Conservation (phyloP, 1,284 basidiomycete genomes). For the Cryptococcus jaspeensis region DNA sequence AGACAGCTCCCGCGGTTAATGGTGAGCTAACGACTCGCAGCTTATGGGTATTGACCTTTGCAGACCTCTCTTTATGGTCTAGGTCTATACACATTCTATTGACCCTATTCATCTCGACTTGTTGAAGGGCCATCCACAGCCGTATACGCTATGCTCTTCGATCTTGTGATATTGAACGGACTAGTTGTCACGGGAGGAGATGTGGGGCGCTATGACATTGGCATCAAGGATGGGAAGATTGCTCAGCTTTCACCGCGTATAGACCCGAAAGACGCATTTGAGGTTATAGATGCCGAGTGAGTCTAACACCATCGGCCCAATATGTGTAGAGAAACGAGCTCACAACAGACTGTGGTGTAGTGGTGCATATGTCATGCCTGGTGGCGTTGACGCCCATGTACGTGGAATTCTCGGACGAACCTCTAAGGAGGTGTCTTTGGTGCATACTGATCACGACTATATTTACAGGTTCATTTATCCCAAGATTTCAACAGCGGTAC, state of each 20-base stretch:
- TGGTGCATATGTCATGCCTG: slow-evolving; percentile 17
- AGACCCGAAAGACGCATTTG: background rate
- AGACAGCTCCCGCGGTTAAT: too few relatives aligned
- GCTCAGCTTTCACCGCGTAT: background rate
- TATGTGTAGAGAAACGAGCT: background rate
- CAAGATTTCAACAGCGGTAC: slow-evolving; percentile 8
- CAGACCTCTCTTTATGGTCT: too few relatives aligned
- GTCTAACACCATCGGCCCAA: too few relatives aligned
- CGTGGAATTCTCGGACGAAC: too few relatives aligned
- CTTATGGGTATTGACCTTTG: too few relatives aligned
- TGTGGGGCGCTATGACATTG: slow-evolving; percentile 11
- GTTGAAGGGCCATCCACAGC: too few relatives aligned
- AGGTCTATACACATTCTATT: too few relatives aligned
- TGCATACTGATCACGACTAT: background rate
- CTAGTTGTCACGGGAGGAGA: slow-evolving; percentile 17
- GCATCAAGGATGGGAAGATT: slow-evolving; percentile 21
- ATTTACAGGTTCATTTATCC: too few relatives aligned
- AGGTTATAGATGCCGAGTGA: slow-evolving; percentile 18
- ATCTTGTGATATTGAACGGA: slow-evolving; percentile 19
- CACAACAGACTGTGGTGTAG: background rate
- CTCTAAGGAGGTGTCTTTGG: too few relatives aligned
- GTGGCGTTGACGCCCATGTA: slow-evolving; percentile 17
- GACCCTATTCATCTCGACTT: too few relatives aligned
- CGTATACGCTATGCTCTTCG: too few relatives aligned
- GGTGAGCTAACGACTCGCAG: too few relatives aligned